Evolutionary conservation across 2,329 filamentous ascomycete species (phyloP), one percentile per base, ranked within the genome.

Genomic region (Colletotrichum destructivum): DNA sequence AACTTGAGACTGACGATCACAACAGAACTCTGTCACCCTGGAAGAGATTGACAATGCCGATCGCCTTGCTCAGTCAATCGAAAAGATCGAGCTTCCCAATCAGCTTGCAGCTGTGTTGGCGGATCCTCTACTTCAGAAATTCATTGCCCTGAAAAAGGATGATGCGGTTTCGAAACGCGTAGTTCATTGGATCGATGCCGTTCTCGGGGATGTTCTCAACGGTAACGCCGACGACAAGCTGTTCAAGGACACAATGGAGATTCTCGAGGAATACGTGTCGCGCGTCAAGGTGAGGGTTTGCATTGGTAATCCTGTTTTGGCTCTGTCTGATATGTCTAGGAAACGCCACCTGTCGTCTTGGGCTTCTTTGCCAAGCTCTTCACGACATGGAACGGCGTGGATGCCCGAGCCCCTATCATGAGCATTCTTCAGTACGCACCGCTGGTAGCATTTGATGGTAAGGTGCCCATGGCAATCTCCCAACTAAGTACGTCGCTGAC

Each of bases 71-170:
- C 88, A 89, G 55, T 92, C 89, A 68, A 81, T 97, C 11, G 94
- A 97, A 75, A 93, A 88, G 75, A 91, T 97, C 35, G 93, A 96
- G 79, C 83, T 95, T 51, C 94, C 94, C 0, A 95, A 93, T 74
- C 94, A 97, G 80, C 85, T 97, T 2, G 90, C 95, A 51, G 93
- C 94, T 6, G 90, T 93, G 4, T 84, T 97, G 16, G 89, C 88
- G 2, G 93, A 97, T 77, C 92, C 92, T 3, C 84, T 97, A 40
- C 87, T 96, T 1, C 94, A 96, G 79, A 96, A 96, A 78, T 85
- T 96, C 31, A 83, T 94, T 44, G 82, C 93, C n/a, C 82, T 93
- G 40, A 87, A 89, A 61, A 88, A 91, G 2, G 87, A 88, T 46
- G 81, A 84, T 18, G 84, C 86, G 60, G 85, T 85, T 15, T 81